Conservation (phyloP, 179 eudicot genomes). For the Spinacia oleracea region DNA sequence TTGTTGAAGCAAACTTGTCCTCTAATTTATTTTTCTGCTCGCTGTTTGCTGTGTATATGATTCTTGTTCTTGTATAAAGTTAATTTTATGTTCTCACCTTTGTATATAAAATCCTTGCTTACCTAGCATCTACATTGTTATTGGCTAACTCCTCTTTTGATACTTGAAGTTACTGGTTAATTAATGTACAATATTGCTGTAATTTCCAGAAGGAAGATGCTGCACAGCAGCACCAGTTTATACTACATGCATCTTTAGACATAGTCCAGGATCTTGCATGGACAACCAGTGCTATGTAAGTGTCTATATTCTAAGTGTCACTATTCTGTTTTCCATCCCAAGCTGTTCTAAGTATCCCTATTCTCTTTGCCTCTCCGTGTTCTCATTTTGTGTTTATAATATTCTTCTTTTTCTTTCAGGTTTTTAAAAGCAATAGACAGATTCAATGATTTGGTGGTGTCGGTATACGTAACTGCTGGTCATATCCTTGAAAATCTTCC, state of each 20-base stretch:
- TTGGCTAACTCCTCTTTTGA: slow-evolving; percentile 5
- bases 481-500: slow-evolving; percentile 68
- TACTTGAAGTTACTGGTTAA: slow-evolving; percentile 7
- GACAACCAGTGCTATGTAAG: slow-evolving; percentile 98
- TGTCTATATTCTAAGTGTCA: background rate
- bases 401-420: slow-evolving; percentile 48
- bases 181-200: slow-evolving; percentile 6
- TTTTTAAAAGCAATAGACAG: slow-evolving; percentile 90
- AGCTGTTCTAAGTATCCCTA: background rate
- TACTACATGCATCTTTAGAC: slow-evolving; percentile 90
- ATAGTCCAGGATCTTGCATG: slow-evolving; percentile 96
- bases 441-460: slow-evolving; percentile 92
- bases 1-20: background rate
- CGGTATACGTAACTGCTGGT: slow-evolving; percentile 97
- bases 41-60: background rate
- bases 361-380: slow-evolving; percentile 4
- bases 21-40: background rate
- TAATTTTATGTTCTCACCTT: background rate
- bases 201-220: slow-evolving; percentile 78
- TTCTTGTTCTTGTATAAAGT: background rate
- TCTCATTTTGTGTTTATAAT: slow-evolving; percentile 8
- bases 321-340: background rate
- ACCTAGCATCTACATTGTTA: background rate
- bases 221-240: slow-evolving; percentile 96
- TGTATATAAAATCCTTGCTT: background rate